phyloP scores from a whole-genome alignment of 306 rosid species.

The Mimosa pudica region DNA sequence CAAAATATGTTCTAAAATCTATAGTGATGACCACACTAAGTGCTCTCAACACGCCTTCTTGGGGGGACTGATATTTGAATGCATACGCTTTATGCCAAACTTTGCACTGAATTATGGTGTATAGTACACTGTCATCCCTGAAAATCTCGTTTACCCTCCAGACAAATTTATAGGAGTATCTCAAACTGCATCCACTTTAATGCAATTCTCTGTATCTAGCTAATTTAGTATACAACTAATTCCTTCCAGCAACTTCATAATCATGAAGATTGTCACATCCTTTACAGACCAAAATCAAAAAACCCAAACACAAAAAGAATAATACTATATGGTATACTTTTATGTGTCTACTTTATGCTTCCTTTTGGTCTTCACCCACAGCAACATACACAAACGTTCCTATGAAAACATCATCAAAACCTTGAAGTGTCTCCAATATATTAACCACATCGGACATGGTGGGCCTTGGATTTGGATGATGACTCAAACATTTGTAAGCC shows the following conservation, averaged over 20 bases:
- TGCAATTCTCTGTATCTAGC: slow-evolving; percentile 23
- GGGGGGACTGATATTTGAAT: too few species aligned
- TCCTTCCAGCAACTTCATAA: slow-evolving; percentile 26
- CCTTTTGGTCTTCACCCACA: slow-evolving; percentile 39
- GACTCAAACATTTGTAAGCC: slow-evolving; percentile 70
- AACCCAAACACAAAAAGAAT: neutral
- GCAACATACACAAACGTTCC: slow-evolving; percentile 82
- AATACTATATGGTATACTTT: slow-evolving; percentile 7
- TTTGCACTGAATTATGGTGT: neutral
- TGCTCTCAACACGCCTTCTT: too few species aligned
- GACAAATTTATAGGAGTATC: slow-evolving; percentile 10
- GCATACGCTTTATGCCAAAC: neutral
- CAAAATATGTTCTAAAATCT: too few species aligned
- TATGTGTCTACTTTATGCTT: neutral
- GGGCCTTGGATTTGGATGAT: slow-evolving; percentile 64
- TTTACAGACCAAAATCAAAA: slow-evolving; percentile 22
- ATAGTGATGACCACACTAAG: too few species aligned
- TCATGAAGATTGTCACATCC: neutral
- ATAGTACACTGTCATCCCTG: slow-evolving; percentile 4
- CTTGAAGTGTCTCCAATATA: slow-evolving; percentile 61
- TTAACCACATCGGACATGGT: slow-evolving; percentile 61
- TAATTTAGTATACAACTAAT: slow-evolving; percentile 12
- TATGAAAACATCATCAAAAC: slow-evolving; percentile 49
- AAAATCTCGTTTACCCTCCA: slow-evolving; percentile 10
- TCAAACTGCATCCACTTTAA: slow-evolving; percentile 24